Percentiles rank a stretch among this genome's conserved stretches.
phyloP scores from a whole-genome alignment of 805 yeast genomes.

The Myxozyma geophila region DNA sequence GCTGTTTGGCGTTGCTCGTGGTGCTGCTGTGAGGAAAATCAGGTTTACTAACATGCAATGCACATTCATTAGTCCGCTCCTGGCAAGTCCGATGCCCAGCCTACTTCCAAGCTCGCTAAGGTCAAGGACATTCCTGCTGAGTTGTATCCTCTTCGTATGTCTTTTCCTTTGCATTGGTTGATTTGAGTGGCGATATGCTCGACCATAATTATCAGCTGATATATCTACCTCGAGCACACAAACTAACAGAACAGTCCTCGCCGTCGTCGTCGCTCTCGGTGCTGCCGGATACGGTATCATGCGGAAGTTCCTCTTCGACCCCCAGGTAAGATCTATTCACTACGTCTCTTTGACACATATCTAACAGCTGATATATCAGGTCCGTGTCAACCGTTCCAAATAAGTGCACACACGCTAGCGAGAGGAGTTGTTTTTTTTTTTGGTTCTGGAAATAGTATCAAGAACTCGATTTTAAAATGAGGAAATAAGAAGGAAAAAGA shows the following conservation, averaged over 20 bases:
- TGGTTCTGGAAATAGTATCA: background rate
- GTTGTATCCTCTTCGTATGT: conserved; percentile 39
- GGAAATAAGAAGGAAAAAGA: background rate
- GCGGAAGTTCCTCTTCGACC: conserved; percentile 31
- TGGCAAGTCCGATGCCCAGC: conserved; percentile 26
- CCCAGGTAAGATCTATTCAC: conserved; percentile 17
- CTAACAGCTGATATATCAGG: conserved; percentile 9
- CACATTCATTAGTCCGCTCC: conserved; percentile 16
- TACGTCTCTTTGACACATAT: background rate
- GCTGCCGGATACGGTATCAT: conserved; percentile 25
- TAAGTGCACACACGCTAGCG: conserved; percentile 2
- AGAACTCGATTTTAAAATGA: background rate
- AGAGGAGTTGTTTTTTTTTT: background rate
- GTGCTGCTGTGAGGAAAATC: background rate
- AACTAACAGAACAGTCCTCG: background rate
- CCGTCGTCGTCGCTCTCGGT: conserved; percentile 19
- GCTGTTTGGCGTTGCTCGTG: background rate
- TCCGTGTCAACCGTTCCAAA: conserved; percentile 25
- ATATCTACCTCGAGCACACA: too few species aligned
- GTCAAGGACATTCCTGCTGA: conserved; percentile 41
- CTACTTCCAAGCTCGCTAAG: conserved; percentile 31
- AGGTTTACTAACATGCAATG: background rate
- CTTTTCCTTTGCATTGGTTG: background rate
- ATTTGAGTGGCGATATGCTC: background rate
- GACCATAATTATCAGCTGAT: too few species aligned